Evolutionary conservation across 345 rosid genomes (phyloP), one percentile per base, ranked within the genome.

Genomic region (Arabidopsis thaliana): DNA sequence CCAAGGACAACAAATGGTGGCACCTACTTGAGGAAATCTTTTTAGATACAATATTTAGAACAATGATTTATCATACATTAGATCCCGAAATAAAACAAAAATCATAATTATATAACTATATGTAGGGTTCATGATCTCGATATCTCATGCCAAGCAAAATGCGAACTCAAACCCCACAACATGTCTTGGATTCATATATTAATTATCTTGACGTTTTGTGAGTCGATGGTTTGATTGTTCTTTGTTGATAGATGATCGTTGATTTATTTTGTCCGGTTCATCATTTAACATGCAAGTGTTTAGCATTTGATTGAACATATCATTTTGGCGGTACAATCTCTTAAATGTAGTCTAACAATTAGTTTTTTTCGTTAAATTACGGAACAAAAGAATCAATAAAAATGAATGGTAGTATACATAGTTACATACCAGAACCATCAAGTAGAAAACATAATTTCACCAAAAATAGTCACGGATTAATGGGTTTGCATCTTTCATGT

Each of bases 1-100:
- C 49, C 40, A 64, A 57, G 67, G 80, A 71, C 72, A 77, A 57
- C 67, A 38, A 77, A 70, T 77, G 82, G 86, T 82, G 90, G 90
- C 92, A 84, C 90, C 89, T 75, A 87, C 79, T 76, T 85, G 57
- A 80, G 87, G 91, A 87, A 88, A 87, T 85, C 82, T 86, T 70
- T 46, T 44, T 67, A 79, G 86, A 78, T 82, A 67, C 77, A 74
- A 58, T 74, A 71, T 77, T 42, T 8, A 53, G 13, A 53, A 61
- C 62, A 24, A 59, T 40, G 48, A 75, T 66, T 56, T 46, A 74
- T 63, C 45, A 42, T 48, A 65, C 40, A 16, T 65, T 44, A 45
- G 40, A 55, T 65, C 40, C 14, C 8, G 70, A 41, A 38, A 34
- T 7, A 33, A 42, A 67, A 52, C 64, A 63, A 48, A 25, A 28